Evolutionary conservation across 306 rosid species (phyloP), one percentile per base, ranked within the genome.

Genomic region (Citrullus mucosospermus): DNA sequence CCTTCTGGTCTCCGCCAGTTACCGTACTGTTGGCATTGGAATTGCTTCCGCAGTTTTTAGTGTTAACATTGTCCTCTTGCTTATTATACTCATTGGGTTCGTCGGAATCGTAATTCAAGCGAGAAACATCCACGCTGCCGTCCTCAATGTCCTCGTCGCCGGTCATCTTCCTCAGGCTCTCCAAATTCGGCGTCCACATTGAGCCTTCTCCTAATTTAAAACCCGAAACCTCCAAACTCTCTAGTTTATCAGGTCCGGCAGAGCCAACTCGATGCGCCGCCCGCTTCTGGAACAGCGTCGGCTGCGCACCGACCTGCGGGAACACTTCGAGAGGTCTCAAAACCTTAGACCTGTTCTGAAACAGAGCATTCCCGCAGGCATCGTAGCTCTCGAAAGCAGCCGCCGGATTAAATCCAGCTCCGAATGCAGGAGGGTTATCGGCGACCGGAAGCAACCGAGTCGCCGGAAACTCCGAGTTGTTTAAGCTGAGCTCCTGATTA

Each of bases 201-300:
- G 86, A 57, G 18, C 32, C 16, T 66, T 57, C 74, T 4, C 81
- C 75, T 2, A 48, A 79, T 68, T 68, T 78, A 11, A 84, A 67
- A 6, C 80, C 84, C 50, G 87, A 86, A 79, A 86, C 79, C 78
- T 88, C 91, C 80, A 87, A 80, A 58, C 72, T 84, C 25, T 73
- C 89, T 12, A 80, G 57, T 62, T 68, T 79, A 57, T 84, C 87
- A 73, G 75, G 80, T 28, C 85, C 86, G 4, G 25, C 25, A 4
- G 83, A 65, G 68, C 77, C 81, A 48, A 85, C 78, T 51, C 84
- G 79, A 41, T 81, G 89, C 4, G 87, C 88, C 6, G 87, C 86
- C 73, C 98, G 84, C 82, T 95, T 95, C 92, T 90, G 92, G 53
- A 89, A 95, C 58, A 95, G 82, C 25, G 93, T 95, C 1, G 97